A percentile compares a stretch with the other conserved stretches of the same genome.
phyloP scores from a whole-genome alignment of 2,329 filamentous ascomycete genomes.

The Diplodia mutila region DNA sequence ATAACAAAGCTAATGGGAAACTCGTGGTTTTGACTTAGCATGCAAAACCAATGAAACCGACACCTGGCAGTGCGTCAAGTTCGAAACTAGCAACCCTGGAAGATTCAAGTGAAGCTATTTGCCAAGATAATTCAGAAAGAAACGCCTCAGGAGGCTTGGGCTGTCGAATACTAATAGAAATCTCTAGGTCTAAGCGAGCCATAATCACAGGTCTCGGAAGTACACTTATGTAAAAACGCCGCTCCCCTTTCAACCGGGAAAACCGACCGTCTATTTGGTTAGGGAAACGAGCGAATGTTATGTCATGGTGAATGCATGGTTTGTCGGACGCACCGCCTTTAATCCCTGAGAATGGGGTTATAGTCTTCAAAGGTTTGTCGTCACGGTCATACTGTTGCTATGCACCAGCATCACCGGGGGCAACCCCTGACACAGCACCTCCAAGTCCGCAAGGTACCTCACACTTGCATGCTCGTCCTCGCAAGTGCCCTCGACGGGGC shows the following conservation, averaged over 20 bases:
- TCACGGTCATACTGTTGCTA: slow-evolving; percentile 90
- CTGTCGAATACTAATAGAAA: no score
- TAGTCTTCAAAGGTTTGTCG: slow-evolving; percentile 64
- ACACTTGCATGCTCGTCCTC: slow-evolving; percentile 70
- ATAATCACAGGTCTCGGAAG: background rate
- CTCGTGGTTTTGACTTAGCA: slow-evolving; percentile 45
- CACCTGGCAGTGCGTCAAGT: background rate
- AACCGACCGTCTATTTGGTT: background rate
- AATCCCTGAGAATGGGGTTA: no score
- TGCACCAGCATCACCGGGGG: slow-evolving; percentile 79
- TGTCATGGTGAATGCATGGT: no score
- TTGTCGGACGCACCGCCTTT: background rate
- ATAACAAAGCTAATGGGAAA: slow-evolving; percentile 50
- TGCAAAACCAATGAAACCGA: background rate
- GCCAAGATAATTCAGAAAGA: background rate
- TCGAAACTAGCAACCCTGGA: background rate
- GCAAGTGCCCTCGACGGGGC: slow-evolving; percentile 76
- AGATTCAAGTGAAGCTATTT: background rate
- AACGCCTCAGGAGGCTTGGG: background rate
- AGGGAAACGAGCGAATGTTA: background rate
- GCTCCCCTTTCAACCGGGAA: background rate
- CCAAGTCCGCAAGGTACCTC: slow-evolving; percentile 75
- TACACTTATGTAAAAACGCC: background rate
- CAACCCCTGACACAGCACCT: slow-evolving; percentile 75
- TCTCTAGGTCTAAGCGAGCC: no score